Conservation (phyloP, 192 early-diverging fungal genomes). For the Linnemannia schmuckeri region DNA sequence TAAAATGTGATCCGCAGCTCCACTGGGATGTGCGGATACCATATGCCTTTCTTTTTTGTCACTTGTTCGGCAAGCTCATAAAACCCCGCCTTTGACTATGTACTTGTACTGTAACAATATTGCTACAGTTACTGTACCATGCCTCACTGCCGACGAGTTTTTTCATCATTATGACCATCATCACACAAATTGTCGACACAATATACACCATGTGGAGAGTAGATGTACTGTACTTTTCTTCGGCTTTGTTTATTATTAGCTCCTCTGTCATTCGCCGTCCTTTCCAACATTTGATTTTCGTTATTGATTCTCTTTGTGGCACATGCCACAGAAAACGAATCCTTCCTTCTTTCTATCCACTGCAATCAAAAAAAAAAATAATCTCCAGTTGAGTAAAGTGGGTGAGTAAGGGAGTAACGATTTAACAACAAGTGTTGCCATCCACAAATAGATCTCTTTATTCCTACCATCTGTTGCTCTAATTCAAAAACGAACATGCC, state of each 20-base stretch:
- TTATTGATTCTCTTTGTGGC: background rate
- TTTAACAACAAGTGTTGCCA: too few species aligned
- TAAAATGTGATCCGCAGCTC: background rate
- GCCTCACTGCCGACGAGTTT: too few species aligned
- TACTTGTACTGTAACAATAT: too few species aligned
- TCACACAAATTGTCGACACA: too few species aligned
- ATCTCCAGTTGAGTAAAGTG: background rate
- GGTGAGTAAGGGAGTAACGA: background rate
- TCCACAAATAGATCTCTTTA: background rate
- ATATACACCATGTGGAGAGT: too few species aligned
- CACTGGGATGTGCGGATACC: background rate
- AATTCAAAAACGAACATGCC: background rate
- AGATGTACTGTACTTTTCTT: too few species aligned
- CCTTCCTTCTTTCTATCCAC: background rate
- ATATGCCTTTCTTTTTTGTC: background rate
- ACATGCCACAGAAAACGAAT: background rate
- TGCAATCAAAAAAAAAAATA: background rate
- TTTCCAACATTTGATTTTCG: too few species aligned
- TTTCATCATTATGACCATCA: too few species aligned
- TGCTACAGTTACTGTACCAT: too few species aligned
- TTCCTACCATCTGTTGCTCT: background rate
- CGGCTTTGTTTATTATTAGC: too few species aligned
- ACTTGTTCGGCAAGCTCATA: background rate
- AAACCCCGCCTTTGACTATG: background rate
- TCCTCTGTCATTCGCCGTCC: too few species aligned